Evolutionary conservation across 768 basidiomycete genomes (phyloP).

Genomic region (Naganishia antarctica): DNA sequence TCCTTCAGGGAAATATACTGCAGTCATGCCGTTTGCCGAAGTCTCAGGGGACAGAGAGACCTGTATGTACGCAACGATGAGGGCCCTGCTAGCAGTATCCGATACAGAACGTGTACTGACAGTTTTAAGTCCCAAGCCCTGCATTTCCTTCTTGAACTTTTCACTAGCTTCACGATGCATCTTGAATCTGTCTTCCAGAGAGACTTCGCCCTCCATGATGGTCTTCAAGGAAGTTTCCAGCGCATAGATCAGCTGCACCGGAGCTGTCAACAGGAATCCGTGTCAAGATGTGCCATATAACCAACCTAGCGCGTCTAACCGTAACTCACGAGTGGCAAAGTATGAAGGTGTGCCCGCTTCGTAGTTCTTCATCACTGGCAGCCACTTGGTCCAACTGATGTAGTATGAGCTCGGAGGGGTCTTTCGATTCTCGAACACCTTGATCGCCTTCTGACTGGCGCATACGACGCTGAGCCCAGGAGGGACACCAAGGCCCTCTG

Average conservation of each 20-base stretch:
- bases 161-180: slow-evolving; percentile 66
- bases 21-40: slow-evolving; percentile 93
- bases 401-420: slow-evolving; percentile 73
- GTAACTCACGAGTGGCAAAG: slow-evolving; percentile 71
- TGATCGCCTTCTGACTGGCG: slow-evolving; percentile 72
- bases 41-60: slow-evolving; percentile 57
- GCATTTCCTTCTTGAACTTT: slow-evolving; percentile 64
- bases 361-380: slow-evolving; percentile 91
- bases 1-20: slow-evolving; percentile 81
- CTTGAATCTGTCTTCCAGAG: slow-evolving; percentile 71
- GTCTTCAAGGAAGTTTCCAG: slow-evolving; percentile 72
- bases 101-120: slow-evolving; percentile 33
- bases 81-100: too few relatives aligned
- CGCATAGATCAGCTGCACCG: slow-evolving; percentile 89
- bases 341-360: slow-evolving; percentile 75
- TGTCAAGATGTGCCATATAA: background rate
- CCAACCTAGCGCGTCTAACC: too few relatives aligned
- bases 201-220: slow-evolving; percentile 62
- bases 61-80: too few relatives aligned
- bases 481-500: slow-evolving; percentile 91
- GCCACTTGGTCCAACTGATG: slow-evolving; percentile 78
- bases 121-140: slow-evolving; percentile 66
- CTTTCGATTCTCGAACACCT: slow-evolving; percentile 62
- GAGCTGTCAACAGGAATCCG: slow-evolving; percentile 51
- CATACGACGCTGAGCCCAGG: slow-evolving; percentile 85